Conservation (phyloP, 352 stramenopile genomes). For the Achlya hypogyna region DNA sequence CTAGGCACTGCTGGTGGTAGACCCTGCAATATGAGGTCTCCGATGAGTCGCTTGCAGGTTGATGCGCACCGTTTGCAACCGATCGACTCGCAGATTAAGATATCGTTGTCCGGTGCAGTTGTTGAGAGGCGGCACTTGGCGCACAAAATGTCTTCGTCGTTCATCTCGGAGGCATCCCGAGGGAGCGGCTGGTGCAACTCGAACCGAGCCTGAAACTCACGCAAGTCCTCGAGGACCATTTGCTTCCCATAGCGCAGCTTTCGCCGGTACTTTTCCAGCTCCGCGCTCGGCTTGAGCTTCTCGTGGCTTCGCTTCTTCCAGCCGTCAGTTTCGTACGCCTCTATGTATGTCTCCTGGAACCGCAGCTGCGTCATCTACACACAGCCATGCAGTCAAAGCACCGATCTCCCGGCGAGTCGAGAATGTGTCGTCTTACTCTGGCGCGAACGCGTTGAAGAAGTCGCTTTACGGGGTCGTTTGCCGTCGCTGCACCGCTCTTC, state of each 20-base stretch:
- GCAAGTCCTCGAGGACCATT: slow-evolving; percentile 31
- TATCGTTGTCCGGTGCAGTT: slow-evolving; percentile 65
- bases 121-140: slow-evolving; percentile 59
- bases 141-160: slow-evolving; percentile 56
- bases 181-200: slow-evolving; percentile 31
- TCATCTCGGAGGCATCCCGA: background rate
- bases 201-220: slow-evolving; percentile 29
- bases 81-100: slow-evolving; percentile 68
- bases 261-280: slow-evolving; percentile 37
- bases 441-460: slow-evolving; percentile 7
- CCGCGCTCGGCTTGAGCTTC: slow-evolving; percentile 73
- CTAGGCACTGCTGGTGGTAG: slow-evolving; percentile 75
- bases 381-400: background rate
- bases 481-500: background rate
- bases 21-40: too few relatives aligned
- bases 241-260: slow-evolving; percentile 55
- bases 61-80: slow-evolving; percentile 47
- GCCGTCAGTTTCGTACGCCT: slow-evolving; percentile 75
- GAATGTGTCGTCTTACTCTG: slow-evolving; percentile 4
- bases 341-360: slow-evolving; percentile 67
- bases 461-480: slow-evolving; percentile 10
- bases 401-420: background rate
- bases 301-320: slow-evolving; percentile 65
- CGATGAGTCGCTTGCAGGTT: too few relatives aligned
- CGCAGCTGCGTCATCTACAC: slow-evolving; percentile 42